phyloP scores from a whole-genome alignment of 1,284 basidiomycete species.

The Exobasidium cylindrosporum region DNA sequence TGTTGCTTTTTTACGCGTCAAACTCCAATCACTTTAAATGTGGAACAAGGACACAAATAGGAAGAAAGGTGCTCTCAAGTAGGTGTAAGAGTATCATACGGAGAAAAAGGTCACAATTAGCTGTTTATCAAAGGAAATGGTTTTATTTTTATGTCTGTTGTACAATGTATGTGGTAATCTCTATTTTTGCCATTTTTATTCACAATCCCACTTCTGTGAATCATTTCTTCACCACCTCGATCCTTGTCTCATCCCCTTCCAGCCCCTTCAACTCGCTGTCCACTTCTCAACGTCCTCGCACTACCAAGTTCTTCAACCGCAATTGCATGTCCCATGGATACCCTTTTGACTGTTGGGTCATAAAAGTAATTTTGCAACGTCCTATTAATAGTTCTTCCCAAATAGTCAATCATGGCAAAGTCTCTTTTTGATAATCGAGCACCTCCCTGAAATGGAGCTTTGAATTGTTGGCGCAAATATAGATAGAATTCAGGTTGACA shows the following conservation, averaged over 20 bases:
- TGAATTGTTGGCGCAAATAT: constrained; percentile 53
- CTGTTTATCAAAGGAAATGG: no score
- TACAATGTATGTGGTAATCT: no score
- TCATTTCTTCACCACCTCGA: no score
- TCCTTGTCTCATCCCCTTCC: background rate
- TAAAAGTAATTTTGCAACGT: constrained; percentile 46
- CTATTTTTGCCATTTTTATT: no score
- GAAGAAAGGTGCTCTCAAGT: no score
- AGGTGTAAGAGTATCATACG: no score
- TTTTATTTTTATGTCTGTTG: no score
- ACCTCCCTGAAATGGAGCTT: constrained; percentile 47
- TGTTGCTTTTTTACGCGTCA: no score
- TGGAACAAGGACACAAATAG: no score
- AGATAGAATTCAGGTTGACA: constrained; percentile 43
- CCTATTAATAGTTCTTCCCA: constrained; percentile 41
- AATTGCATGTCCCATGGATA: constrained; percentile 23
- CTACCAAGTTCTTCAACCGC: constrained; percentile 10
- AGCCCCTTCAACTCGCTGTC: background rate
- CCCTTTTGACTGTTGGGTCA: constrained; percentile 39
- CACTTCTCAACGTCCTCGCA: background rate
- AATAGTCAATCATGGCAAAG: constrained; percentile 51
- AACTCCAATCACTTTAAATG: no score
- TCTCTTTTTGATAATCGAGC: constrained; percentile 36
- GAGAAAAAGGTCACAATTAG: no score
- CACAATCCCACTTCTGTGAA: no score